phyloP scores from a whole-genome alignment of 2,329 filamentous ascomycete genomes.

The Sordariomycetes sp. region DNA sequence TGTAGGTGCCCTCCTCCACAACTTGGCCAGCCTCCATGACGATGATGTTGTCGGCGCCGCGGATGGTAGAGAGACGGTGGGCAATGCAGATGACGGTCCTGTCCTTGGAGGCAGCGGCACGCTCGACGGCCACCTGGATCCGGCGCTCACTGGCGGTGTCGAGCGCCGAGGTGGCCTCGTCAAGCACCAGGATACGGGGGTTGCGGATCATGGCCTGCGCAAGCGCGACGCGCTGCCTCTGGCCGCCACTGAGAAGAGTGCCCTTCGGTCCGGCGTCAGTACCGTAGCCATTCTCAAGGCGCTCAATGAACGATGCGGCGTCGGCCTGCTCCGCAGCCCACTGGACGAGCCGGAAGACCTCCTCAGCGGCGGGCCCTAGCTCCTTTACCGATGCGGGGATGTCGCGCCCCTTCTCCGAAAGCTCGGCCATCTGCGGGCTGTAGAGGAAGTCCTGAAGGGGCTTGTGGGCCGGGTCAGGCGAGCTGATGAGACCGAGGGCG shows the following conservation, averaged over 20 bases:
- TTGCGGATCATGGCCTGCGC: slow-evolving; percentile 46
- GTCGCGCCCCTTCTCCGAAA: slow-evolving; percentile 40
- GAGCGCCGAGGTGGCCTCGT: slow-evolving; percentile 51
- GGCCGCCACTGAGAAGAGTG: slow-evolving; percentile 46
- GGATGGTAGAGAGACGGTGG: slow-evolving; percentile 14
- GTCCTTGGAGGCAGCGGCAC: slow-evolving; percentile 5
- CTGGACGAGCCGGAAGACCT: slow-evolving; percentile 40
- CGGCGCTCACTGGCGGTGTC: slow-evolving; percentile 30
- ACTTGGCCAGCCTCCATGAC: slow-evolving; percentile 31
- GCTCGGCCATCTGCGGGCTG: slow-evolving; percentile 32
- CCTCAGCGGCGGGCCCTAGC: slow-evolving; percentile 29
- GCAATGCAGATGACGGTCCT: slow-evolving; percentile 14
- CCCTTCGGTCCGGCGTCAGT: slow-evolving; percentile 43
- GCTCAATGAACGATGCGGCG: slow-evolving; percentile 42
- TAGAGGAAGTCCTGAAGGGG: slow-evolving; percentile 34
- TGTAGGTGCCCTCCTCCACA: slow-evolving; percentile 24
- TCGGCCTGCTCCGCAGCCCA: slow-evolving; percentile 47
- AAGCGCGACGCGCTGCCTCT: no score
- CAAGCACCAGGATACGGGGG: slow-evolving; percentile 46
- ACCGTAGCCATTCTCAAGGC: slow-evolving; percentile 40
- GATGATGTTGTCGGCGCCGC: slow-evolving; percentile 23
- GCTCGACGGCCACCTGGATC: slow-evolving; percentile 20
- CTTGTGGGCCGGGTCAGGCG: slow-evolving; percentile 25
- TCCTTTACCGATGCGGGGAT: slow-evolving; percentile 30
- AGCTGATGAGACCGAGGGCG: slow-evolving; percentile 35